Evolutionary conservation across 2,329 filamentous ascomycete genomes (phyloP), one percentile per base, ranked within the genome.

Genomic region (Apiospora koreana): DNA sequence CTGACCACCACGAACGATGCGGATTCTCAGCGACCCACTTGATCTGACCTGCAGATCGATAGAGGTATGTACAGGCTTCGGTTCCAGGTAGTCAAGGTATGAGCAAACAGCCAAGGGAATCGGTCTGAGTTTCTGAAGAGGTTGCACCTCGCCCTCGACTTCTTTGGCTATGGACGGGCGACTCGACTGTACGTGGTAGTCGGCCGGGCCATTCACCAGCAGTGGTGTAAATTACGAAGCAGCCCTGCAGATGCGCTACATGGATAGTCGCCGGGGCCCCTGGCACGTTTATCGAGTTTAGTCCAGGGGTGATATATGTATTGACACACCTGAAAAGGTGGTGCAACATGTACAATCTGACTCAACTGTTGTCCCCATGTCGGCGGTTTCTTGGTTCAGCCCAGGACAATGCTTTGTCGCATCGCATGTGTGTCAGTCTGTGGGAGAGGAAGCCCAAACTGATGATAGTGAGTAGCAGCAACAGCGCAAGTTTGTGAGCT

Each of bases 201-300:
- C 70, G 67, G 71, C 68, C 67, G 72, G 69, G 31, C 72, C 73
- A 75, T 73, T 72, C 72, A 71, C 67, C 68, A 70, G 70, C 69
- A 35, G 65, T 68, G 31, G 66, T 65, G 69, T 69, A 72, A 70
- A 73, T 69, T 72, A 72, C 73, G 72, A 75, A 69, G 48, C 68
- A 69, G 69, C 72, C 70, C 71, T 74, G 74, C 74, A 76, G 66
- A 38, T 68, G 66, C 64, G 54, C 54, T 62, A 62, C 54, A 62
- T 62, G 54, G 31, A n/a, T 38, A 62, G 3, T 38, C 18, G 54
- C 54, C 54, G 64, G 64, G n/a, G n/a, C 42, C 64, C 64, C 64
- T 66, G 64, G 38, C 31, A 62, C 31, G 64, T 45, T 43, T 42
- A 66, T 66, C 64, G 64, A 66, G 38, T 45, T 66, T 38, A 38